Conservation (phyloP, 352 stramenopile species). For the Phytophthora pluvialis region DNA sequence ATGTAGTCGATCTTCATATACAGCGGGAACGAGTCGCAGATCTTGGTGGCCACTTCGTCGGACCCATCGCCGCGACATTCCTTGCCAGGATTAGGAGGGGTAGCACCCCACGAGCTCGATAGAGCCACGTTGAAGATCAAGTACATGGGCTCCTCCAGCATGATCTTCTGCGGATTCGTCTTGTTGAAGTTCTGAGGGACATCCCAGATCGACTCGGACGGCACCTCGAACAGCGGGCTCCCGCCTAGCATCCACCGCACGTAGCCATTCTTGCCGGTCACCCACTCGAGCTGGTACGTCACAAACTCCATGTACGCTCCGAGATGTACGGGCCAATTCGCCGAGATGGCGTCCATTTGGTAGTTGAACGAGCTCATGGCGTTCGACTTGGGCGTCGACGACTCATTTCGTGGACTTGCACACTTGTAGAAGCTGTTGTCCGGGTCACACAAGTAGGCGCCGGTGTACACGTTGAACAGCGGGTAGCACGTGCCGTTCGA, state of each 20-base stretch:
- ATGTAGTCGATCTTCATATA: conserved; percentile 89
- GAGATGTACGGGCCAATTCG: conserved; percentile 76
- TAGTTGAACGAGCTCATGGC: conserved; percentile 53
- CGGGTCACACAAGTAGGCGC: conserved; percentile 55
- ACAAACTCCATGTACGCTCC: conserved; percentile 68
- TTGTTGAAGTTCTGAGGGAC: conserved; percentile 38
- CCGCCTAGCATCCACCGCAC: conserved; percentile 60
- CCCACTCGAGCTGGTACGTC: conserved; percentile 37
- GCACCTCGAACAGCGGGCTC: conserved; percentile 84
- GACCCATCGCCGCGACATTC: conserved; percentile 38
- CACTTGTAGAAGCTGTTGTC: conserved; percentile 48
- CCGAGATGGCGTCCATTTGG: conserved; percentile 51
- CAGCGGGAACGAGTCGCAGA: conserved; percentile 55
- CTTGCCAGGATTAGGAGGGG: conserved; percentile 42
- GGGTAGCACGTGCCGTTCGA: conserved; percentile 69
- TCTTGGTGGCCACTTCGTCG: conserved; percentile 31
- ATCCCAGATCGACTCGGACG: conserved; percentile 49
- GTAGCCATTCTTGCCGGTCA: conserved; percentile 44
- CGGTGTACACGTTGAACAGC: conserved; percentile 60
- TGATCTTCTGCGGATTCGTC: conserved; percentile 54
- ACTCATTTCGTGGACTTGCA: conserved; percentile 26
- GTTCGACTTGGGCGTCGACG: conserved; percentile 38
- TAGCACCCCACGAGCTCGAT: conserved; percentile 47
- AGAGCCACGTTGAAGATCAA: conserved; percentile 64
- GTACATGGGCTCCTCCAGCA: conserved; percentile 59